These are phyloP conservation scores for Aspergillus japonicus DNA, from an alignment of 2,329 filamentous ascomycete species.

Conservation along the genomic window DNA sequence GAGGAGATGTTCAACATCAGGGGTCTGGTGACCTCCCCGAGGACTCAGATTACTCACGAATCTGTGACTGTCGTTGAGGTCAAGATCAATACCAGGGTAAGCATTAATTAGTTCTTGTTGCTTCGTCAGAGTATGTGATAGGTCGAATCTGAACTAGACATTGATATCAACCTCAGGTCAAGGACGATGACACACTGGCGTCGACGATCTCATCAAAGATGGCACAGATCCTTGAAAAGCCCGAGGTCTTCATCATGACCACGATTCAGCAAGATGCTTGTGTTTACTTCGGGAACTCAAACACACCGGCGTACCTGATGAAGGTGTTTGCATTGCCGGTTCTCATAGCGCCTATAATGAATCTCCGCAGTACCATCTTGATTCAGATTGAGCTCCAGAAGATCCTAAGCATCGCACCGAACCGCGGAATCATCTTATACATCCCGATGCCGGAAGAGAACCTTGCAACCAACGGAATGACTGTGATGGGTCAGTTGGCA, in stretches of 20 bases:
- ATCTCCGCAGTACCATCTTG: constrained; percentile 76
- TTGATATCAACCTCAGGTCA: constrained; percentile 47
- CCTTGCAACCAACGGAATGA: constrained; percentile 68
- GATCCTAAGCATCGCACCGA: constrained; percentile 62
- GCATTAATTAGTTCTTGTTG: not conserved
- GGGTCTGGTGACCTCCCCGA: constrained; percentile 37
- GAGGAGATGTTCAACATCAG: constrained; percentile 41
- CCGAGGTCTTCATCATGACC: constrained; percentile 71
- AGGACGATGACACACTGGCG: constrained; percentile 74
- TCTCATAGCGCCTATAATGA: constrained; percentile 69
- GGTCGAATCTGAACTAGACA: not conserved
- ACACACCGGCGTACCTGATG: constrained; percentile 77
- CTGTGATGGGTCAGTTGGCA: constrained; percentile 66
- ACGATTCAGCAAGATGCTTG: constrained; percentile 73
- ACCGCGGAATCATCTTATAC: constrained; percentile 73
- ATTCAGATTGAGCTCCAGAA: constrained; percentile 75
- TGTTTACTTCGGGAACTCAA: constrained; percentile 71
- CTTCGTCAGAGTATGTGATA: not conserved
- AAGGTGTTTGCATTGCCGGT: constrained; percentile 68
- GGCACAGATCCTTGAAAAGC: constrained; percentile 71
- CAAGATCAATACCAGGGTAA: constrained; percentile 63
- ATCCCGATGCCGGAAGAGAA: constrained; percentile 68
- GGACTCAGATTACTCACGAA: constrained; percentile 53
- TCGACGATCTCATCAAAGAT: constrained; percentile 71
- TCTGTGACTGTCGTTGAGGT: constrained; percentile 64